phyloP scores from a whole-genome alignment of 495 filamentous ascomycete species.

The Annulohypoxylon moriforme region DNA sequence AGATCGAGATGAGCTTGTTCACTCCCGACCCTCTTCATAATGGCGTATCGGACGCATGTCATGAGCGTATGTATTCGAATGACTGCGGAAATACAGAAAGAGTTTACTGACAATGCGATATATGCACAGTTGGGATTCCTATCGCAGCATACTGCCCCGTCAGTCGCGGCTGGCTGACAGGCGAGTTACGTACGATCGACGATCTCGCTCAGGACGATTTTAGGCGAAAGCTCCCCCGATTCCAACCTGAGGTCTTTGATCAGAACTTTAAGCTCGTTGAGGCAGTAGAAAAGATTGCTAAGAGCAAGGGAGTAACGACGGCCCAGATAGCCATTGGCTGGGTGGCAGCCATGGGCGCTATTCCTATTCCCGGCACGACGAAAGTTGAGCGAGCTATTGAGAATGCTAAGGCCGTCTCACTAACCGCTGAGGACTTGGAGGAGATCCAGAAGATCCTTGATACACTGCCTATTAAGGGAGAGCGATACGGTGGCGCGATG shows the following conservation, averaged over 20 bases:
- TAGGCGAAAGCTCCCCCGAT: conserved; percentile 56
- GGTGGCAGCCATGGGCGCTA: conserved; percentile 64
- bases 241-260: conserved; percentile 60
- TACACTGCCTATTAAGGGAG: conserved; percentile 7
- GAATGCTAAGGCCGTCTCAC: conserved; percentile 60
- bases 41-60: conserved; percentile 51
- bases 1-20: conserved; percentile 59
- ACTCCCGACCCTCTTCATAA: conserved; percentile 47
- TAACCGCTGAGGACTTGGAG: conserved; percentile 61
- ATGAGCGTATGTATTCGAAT: conserved; percentile 47
- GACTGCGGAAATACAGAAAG: background rate
- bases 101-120: background rate
- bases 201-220: conserved; percentile 57
- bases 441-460: conserved; percentile 55
- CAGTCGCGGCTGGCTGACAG: conserved; percentile 59
- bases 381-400: conserved; percentile 65
- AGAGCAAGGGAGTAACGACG: conserved; percentile 56
- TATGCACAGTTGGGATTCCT: conserved; percentile 53
- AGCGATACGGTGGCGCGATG: conserved; percentile 22
- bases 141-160: conserved; percentile 59
- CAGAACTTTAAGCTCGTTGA: conserved; percentile 65
- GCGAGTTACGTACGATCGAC: conserved; percentile 42
- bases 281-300: conserved; percentile 56
- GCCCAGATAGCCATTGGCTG: conserved; percentile 66
- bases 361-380: conserved; percentile 67